These are phyloP conservation scores for Penicillium malachiteum DNA, from an alignment of 495 filamentous ascomycete genomes.

Conservation along the genomic window DNA sequence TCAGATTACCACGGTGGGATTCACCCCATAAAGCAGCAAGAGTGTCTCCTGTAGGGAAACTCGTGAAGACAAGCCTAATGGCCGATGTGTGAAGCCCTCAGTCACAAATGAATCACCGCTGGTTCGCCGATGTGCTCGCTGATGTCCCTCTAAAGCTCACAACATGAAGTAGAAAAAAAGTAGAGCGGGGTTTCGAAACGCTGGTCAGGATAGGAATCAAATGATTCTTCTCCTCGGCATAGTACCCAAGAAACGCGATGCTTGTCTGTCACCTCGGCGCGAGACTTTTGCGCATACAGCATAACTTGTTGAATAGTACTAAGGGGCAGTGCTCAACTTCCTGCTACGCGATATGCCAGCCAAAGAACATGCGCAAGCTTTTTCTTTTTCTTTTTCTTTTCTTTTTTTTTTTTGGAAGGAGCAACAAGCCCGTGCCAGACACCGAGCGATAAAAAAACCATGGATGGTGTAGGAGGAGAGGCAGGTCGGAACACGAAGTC, in stretches of 20 bases:
- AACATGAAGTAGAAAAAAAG: slow-evolving; percentile 19
- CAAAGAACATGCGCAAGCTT: slow-evolving; percentile 29
- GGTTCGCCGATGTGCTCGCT: slow-evolving; percentile 64
- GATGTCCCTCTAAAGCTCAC: slow-evolving; percentile 41
- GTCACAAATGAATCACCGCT: slow-evolving; percentile 26
- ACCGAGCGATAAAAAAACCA: slow-evolving; percentile 27
- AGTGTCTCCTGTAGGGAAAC: slow-evolving; percentile 2
- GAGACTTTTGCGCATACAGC: slow-evolving; percentile 16
- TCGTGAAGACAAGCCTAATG: background rate
- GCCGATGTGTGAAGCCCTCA: slow-evolving; percentile 1
- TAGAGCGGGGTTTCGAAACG: slow-evolving; percentile 23
- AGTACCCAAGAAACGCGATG: slow-evolving; percentile 33
- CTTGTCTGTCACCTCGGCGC: slow-evolving; percentile 18
- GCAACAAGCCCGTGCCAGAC: slow-evolving; percentile 34
- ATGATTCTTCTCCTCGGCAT: slow-evolving; percentile 34
- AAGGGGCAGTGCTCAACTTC: slow-evolving; percentile 48
- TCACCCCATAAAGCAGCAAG: slow-evolving; percentile 24
- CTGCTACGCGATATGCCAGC: slow-evolving; percentile 37
- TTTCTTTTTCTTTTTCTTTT: too few relatives aligned
- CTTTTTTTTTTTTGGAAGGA: slow-evolving; percentile 42
- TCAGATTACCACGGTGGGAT: slow-evolving; percentile 15
- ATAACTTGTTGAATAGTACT: slow-evolving; percentile 36
- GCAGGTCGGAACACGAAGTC: slow-evolving; percentile 33
- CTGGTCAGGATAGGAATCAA: slow-evolving; percentile 22
- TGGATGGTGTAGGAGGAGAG: slow-evolving; percentile 27